phyloP scores from a whole-genome alignment of 352 stramenopile species.

The Pythium scleroteichum region DNA sequence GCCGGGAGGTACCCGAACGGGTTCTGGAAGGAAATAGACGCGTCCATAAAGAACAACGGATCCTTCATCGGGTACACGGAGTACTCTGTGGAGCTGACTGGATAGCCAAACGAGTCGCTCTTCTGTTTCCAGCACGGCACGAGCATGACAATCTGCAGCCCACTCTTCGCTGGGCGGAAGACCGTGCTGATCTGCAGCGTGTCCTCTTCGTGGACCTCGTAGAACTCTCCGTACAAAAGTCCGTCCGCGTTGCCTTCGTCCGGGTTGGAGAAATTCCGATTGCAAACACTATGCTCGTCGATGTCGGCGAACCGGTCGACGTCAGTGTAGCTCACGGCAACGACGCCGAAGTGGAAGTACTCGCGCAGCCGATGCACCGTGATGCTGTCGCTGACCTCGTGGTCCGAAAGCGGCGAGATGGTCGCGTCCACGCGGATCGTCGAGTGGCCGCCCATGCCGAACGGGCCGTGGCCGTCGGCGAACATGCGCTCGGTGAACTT shows the following conservation, averaged over 20 bases:
- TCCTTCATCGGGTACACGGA: constrained; percentile 74
- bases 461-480: constrained; percentile 57
- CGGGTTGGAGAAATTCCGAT: constrained; percentile 58
- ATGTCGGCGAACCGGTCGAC: constrained; percentile 39
- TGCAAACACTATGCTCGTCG: constrained; percentile 57
- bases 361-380: constrained; percentile 65
- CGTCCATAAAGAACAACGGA: constrained; percentile 66
- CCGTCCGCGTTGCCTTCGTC: constrained; percentile 40
- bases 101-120: constrained; percentile 73
- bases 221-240: constrained; percentile 61
- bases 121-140: constrained; percentile 86
- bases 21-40: constrained; percentile 70
- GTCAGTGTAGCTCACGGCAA: constrained; percentile 62
- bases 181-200: constrained; percentile 42
- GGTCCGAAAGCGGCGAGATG: constrained; percentile 45
- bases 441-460: constrained; percentile 45
- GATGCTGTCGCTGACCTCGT: constrained; percentile 69
- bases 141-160: constrained; percentile 69
- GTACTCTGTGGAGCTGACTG: constrained; percentile 69
- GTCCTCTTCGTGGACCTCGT: constrained; percentile 38
- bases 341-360: constrained; percentile 83
- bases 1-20: constrained; percentile 82
- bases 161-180: constrained; percentile 53
- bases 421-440: constrained; percentile 51
- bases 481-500: constrained; percentile 84